Base-by-base conservation (phyloP, 495 filamentous ascomycete genomes). In the Pyrenula massariospora region DNA sequence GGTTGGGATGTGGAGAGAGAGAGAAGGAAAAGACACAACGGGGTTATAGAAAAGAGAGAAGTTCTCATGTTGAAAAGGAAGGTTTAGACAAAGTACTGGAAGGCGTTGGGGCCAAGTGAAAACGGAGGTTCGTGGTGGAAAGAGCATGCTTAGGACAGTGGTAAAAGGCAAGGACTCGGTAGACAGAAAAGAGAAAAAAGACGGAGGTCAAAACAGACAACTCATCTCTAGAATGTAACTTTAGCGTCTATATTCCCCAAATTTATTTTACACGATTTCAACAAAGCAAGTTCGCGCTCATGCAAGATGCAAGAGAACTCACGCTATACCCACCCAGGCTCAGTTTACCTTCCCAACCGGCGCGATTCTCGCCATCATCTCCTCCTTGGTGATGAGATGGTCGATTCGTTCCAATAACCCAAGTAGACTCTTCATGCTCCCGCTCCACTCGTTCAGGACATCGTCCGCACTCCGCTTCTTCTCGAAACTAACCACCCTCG, bases 361-460 rank as follows among this genome's bases (percentile, higher is more conserved):
- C 68, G 89, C 84, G 59, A 97, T 97, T 53, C 91, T 79, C 36
- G 93, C 93, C 93, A 98, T 98, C 93, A 98, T 98, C 79, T 97
- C 94, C 77, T 97, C 94, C 82, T 97, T 98, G 54, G 93, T 97
- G 64, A 98, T 98, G 68, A 98, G 75, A 73, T 98, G 93, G 70
- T 97, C 93, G 59, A 98, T 92, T 50, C 93, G 78, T 77, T 98
- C 93, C 68, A 98, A 66, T 58, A 94, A 71, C 11, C 91, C 94
- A 56, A 98, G 76, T 59, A 98, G 74, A 66, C 85, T 93, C 87
- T 95, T 96, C 94, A 98, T 96, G 66, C 96, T 92, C 63, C 85
- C 87, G 70, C 91, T 96, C 93, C 93, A 98, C 69, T 96, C 94
- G 70, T 97, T 97, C 69, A 98, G 73, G 54, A 95, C 85, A 68